Evolutionary conservation across 1,284 basidiomycete genomes (phyloP).

Genomic region (Sporisorium graminicola): DNA sequence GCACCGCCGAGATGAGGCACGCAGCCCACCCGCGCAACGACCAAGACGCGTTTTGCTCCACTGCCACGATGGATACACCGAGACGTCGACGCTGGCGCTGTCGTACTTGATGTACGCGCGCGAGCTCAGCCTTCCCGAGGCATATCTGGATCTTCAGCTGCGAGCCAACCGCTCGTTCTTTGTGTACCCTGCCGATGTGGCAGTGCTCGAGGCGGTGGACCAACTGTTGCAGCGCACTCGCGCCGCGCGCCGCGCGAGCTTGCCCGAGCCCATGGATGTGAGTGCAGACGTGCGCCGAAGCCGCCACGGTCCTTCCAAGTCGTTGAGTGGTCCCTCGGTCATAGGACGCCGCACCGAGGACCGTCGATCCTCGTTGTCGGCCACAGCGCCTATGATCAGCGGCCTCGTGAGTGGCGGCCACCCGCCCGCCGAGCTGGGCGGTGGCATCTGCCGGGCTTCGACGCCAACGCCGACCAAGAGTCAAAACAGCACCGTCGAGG

Average conservation of each 20-base stretch:
- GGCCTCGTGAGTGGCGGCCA: slow-evolving; percentile 1
- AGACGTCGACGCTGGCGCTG: slow-evolving; percentile 88
- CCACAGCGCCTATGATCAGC: neutral
- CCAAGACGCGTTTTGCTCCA: slow-evolving; percentile 63
- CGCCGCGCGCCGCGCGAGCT: slow-evolving; percentile 16
- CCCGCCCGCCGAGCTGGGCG: slow-evolving; percentile 14
- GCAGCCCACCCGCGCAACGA: slow-evolving; percentile 9
- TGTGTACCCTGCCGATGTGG: slow-evolving; percentile 86
- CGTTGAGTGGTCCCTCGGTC: slow-evolving; percentile 23
- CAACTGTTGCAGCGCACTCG: slow-evolving; percentile 70
- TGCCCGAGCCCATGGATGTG: slow-evolving; percentile 10
- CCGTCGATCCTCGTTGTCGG: slow-evolving; percentile 28
- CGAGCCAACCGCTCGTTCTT: slow-evolving; percentile 80
- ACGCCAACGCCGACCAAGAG: slow-evolving; percentile 38
- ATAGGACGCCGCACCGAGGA: slow-evolving; percentile 12
- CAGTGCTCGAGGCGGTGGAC: slow-evolving; percentile 82
- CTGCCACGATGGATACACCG: slow-evolving; percentile 75
- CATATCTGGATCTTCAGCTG: slow-evolving; percentile 82
- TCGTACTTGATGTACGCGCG: slow-evolving; percentile 86
- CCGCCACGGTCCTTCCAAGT: slow-evolving; percentile 30
- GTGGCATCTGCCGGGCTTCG: slow-evolving; percentile 37
- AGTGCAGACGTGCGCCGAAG: slow-evolving; percentile 12
- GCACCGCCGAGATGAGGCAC: slow-evolving; percentile 2
- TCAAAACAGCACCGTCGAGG: slow-evolving; percentile 6
- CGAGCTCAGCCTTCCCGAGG: slow-evolving; percentile 81